Conservation (phyloP, 805 yeast species). For the Torulaspora indica region DNA sequence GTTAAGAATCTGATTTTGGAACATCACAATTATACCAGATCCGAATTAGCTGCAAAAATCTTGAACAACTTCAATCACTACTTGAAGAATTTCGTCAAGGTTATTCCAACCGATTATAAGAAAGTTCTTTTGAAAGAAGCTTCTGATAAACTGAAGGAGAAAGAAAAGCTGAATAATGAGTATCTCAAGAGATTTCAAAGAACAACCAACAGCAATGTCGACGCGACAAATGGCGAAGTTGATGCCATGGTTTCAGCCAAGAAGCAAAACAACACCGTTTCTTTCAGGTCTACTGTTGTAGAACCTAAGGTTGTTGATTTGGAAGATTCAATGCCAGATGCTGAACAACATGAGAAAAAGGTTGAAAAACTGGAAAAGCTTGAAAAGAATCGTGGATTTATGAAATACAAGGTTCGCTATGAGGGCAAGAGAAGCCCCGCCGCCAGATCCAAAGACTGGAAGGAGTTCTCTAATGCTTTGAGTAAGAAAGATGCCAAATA, state of each 20-base stretch:
- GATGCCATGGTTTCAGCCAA: slow-evolving; percentile 46
- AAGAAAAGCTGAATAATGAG: slow-evolving; percentile 50
- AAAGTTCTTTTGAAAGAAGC: slow-evolving; percentile 78
- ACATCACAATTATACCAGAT: slow-evolving; percentile 90
- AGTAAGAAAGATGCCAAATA: slow-evolving; percentile 79
- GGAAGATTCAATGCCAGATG: slow-evolving; percentile 81
- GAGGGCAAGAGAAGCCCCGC: slow-evolving; percentile 79
- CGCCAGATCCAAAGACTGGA: slow-evolving; percentile 83
- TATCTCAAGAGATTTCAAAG: slow-evolving; percentile 70
- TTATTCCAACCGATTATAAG: slow-evolving; percentile 87
- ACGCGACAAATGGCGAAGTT: slow-evolving; percentile 86
- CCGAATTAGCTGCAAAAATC: slow-evolving; percentile 81
- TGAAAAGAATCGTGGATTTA: slow-evolving; percentile 77
- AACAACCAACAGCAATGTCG: slow-evolving; percentile 66
- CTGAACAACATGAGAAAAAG: slow-evolving; percentile 58
- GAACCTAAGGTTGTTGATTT: slow-evolving; percentile 89
- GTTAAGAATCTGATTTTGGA: slow-evolving; percentile 90
- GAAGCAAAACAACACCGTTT: slow-evolving; percentile 21
- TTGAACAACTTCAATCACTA: slow-evolving; percentile 83
- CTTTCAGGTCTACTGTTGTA: slow-evolving; percentile 34
- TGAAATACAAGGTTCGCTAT: slow-evolving; percentile 85
- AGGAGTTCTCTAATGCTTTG: slow-evolving; percentile 76
- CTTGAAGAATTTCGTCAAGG: slow-evolving; percentile 86
- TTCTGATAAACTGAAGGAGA: slow-evolving; percentile 60
- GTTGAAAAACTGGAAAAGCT: slow-evolving; percentile 50